Base-by-base conservation (phyloP, 2,329 filamentous ascomycete species). In the Nothophaeocryptopus gaeumannii region DNA sequence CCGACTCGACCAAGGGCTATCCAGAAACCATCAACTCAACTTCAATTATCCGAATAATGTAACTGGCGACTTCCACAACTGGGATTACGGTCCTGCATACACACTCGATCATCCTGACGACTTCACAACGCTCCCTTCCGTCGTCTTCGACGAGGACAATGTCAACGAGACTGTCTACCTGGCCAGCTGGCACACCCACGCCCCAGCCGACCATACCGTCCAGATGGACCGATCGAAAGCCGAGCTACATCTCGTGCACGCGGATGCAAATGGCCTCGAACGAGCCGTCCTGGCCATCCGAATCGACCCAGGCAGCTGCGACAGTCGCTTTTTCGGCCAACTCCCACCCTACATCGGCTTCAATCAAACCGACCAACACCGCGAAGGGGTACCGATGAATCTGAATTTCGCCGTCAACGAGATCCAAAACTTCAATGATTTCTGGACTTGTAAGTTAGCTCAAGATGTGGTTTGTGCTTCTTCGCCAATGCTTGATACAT, bases 221-320 rank as follows among this genome's bases (percentile, higher is more conserved):
- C 64, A 70, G 41, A 71, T 70, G 30, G 64, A 69, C 32, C 68
- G 71, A 34, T 66, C 67, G 31, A 74, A 72, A 52, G 73, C 74
- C 31, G 76, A 79, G 55, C 61, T 78, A n/a, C 76, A 78, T 59
- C 67, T 76, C 34, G 76, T 79, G 3, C 74, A 77, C 50, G 71
- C 70, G 37, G 70, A 75, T 50, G 66, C 64, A 8, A 53, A 62
- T 0, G 74, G 75, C 39, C 62, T 71, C 36, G 69, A 74, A 39
- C 62, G 65, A 2, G 74, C 73, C 12, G 75, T 79, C 2, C 57
- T 78, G 2, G 75, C 71, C 11, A 68, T 78, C 54, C 70, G 70
- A 10, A 66, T 79, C 37, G 74, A 76, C 45, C 72, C 73, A 0
- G 70, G 72, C 12, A 69, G 68, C 48, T 50, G 56, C 29, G 62